Evolutionary conservation across 2,329 filamentous ascomycete genomes (phyloP).

Genomic region (Aspergillus tamarii): DNA sequence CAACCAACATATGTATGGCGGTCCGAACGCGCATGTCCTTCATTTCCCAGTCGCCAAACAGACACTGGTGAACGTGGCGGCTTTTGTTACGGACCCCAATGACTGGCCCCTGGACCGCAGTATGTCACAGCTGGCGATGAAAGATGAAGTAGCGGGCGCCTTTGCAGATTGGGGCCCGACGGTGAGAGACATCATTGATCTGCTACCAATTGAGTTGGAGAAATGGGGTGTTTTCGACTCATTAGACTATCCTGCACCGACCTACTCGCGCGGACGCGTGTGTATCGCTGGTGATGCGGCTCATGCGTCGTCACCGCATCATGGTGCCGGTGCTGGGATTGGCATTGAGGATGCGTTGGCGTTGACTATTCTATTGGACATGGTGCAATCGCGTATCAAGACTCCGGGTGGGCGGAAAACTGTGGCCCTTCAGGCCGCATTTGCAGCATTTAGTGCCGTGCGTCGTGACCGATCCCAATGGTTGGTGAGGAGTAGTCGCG

Average conservation of each 20-base stretch:
- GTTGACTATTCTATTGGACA: constrained; percentile 17
- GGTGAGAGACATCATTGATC: constrained; percentile 31
- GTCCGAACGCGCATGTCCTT: constrained; percentile 60
- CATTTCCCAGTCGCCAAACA: constrained; percentile 51
- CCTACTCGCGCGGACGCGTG: constrained; percentile 35
- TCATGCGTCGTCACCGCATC: constrained; percentile 31
- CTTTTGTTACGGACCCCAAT: constrained; percentile 24
- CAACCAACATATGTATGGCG: constrained; percentile 61
- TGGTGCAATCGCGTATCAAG: constrained; percentile 1
- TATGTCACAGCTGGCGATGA: constrained; percentile 22
- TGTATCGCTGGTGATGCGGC: constrained; percentile 32
- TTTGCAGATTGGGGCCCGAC: constrained; percentile 48
- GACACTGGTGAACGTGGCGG: constrained; percentile 28
- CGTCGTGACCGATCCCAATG: constrained; percentile 49
- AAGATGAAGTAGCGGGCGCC: constrained; percentile 11
- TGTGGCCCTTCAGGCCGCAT: constrained; percentile 30
- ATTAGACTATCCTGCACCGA: constrained; percentile 48
- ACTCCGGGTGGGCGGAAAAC: neutral
- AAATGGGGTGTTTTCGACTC: constrained; percentile 61
- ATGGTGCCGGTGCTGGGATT: constrained; percentile 31
- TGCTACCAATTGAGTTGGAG: constrained; percentile 55
- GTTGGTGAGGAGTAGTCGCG: constrained; percentile 46
- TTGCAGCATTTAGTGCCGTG: constrained; percentile 43
- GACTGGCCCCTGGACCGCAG: constrained; percentile 21
- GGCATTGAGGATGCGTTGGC: constrained; percentile 32